These are phyloP conservation scores for Gloeopeniophorella convolvens DNA, from an alignment of 768 basidiomycete genomes.

Conservation along the genomic window DNA sequence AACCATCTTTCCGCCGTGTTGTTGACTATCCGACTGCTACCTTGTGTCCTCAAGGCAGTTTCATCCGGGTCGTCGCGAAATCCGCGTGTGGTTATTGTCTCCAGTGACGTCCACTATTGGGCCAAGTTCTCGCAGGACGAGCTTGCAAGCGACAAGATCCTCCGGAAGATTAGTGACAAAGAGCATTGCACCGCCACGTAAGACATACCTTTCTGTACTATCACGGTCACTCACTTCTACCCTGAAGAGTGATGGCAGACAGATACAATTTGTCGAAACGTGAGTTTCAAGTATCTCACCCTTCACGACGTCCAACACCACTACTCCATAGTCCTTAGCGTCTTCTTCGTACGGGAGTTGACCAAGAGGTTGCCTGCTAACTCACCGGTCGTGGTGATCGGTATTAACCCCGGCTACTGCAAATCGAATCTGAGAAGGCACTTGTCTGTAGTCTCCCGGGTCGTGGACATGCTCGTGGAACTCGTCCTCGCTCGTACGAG, in stretches of 20 bases:
- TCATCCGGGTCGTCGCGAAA: constrained; percentile 8
- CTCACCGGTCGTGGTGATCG: constrained; percentile 15
- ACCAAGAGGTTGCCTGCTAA: constrained; percentile 14
- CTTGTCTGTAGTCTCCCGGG: background rate
- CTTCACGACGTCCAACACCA: background rate
- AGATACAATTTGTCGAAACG: constrained; percentile 15
- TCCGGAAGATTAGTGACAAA: constrained; percentile 6
- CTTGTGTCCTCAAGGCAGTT: constrained; percentile 12
- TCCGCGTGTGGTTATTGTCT: constrained; percentile 15
- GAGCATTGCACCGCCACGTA: constrained; percentile 11
- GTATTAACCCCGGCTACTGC: constrained; percentile 17
- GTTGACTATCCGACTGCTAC: constrained; percentile 9
- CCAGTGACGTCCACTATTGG: constrained; percentile 14
- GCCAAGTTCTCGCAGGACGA: background rate
- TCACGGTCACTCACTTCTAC: background rate
- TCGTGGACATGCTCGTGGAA: background rate
- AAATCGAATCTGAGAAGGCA: constrained; percentile 7
- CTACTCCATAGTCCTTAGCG: constrained; percentile 5
- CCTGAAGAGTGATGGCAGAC: constrained; percentile 4
- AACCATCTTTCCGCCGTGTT: constrained; percentile 27
- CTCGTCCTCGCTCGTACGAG: constrained; percentile 1
- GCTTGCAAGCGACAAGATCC: constrained; percentile 2
- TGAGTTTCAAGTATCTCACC: background rate
- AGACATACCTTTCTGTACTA: background rate
- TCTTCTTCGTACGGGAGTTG: constrained; percentile 16